phyloP scores from a whole-genome alignment of 768 basidiomycete species.

The Tylopilus rubrobrunneus region DNA sequence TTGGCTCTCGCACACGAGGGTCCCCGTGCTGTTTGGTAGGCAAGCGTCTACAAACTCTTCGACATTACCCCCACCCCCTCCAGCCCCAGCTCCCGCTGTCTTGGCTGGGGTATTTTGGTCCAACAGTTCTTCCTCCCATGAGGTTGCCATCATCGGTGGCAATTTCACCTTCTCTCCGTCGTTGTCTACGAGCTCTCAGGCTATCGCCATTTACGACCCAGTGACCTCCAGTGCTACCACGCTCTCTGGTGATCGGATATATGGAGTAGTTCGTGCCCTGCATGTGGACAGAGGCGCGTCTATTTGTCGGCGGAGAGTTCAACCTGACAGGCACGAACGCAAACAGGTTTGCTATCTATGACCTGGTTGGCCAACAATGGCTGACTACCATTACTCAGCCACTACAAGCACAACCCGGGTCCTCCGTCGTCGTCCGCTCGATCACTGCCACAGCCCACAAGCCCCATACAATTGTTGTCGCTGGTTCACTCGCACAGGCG shows the following conservation, averaged over 20 bases:
- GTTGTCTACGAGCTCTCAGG: constrained; percentile 41
- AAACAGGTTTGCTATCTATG: constrained; percentile 77
- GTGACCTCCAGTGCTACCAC: constrained; percentile 44
- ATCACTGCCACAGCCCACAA: constrained; percentile 61
- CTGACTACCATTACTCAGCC: constrained; percentile 52
- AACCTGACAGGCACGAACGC: constrained; percentile 51
- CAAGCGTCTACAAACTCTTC: constrained; percentile 47
- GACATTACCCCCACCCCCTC: constrained; percentile 51
- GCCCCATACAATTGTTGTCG: constrained; percentile 66
- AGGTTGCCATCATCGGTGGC: constrained; percentile 81
- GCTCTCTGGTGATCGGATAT: constrained; percentile 58
- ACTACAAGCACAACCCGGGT: constrained; percentile 52
- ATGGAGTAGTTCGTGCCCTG: constrained; percentile 75
- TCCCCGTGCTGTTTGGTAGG: constrained; percentile 43
- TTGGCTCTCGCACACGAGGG: constrained; percentile 49
- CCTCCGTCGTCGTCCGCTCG: constrained; percentile 63
- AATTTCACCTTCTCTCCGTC: constrained; percentile 68
- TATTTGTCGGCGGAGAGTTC: constrained; percentile 88
- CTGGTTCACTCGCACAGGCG: constrained; percentile 81
- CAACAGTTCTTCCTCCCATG: constrained; percentile 61
- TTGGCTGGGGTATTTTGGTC: constrained; percentile 89
- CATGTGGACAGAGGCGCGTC: constrained; percentile 56
- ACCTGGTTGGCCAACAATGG: constrained; percentile 66
- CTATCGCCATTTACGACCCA: constrained; percentile 70
- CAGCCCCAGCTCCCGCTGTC: constrained; percentile 72